Percentiles rank a stretch among this genome's conserved stretches.
Conservation (phyloP, 2,329 filamentous ascomycete genomes). For the Penicillium rolfsii region DNA sequence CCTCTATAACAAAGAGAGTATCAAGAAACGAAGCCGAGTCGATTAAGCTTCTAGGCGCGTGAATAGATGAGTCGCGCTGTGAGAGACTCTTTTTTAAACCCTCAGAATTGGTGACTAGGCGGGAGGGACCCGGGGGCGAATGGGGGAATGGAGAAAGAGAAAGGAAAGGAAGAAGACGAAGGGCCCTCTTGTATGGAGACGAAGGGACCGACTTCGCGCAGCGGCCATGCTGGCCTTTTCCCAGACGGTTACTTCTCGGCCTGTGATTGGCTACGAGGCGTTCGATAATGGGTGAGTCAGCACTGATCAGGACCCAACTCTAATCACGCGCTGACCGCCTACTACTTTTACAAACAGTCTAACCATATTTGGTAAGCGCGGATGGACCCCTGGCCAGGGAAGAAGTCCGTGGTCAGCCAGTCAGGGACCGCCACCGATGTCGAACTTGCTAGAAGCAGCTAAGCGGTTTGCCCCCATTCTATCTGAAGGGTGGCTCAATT, state of each 20-base stretch:
- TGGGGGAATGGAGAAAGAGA: conserved; percentile 26
- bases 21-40: conserved; percentile 18
- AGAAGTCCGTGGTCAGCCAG: conserved; percentile 15
- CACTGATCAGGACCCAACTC: conserved; percentile 2
- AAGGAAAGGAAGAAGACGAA: conserved; percentile 24
- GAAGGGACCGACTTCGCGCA: conserved; percentile 32
- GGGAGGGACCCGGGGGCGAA: conserved; percentile 25
- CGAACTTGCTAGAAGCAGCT: conserved; percentile 39
- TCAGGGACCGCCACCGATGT: conserved; percentile 25
- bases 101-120: conserved; percentile 18
- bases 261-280: conserved; percentile 38
- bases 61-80: conserved; percentile 17
- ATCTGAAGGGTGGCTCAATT: conserved; percentile 6
- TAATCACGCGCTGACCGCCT: conserved; percentile 28
- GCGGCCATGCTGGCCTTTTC: conserved; percentile 53
- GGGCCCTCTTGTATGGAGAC: conserved; percentile 38
- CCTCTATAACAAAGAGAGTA: conserved; percentile 10
- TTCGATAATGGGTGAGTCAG: conserved; percentile 36
- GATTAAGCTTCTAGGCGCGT: conserved; percentile 16
- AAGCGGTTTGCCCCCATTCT: conserved; percentile 13
- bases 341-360: no score
- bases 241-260: conserved; percentile 44
- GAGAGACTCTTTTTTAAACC: conserved; percentile 24
- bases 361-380: conserved; percentile 2
- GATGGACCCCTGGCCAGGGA: conserved; percentile 11